phyloP scores from a whole-genome alignment of 495 filamentous ascomycete species.

The Podospora anserina region DNA sequence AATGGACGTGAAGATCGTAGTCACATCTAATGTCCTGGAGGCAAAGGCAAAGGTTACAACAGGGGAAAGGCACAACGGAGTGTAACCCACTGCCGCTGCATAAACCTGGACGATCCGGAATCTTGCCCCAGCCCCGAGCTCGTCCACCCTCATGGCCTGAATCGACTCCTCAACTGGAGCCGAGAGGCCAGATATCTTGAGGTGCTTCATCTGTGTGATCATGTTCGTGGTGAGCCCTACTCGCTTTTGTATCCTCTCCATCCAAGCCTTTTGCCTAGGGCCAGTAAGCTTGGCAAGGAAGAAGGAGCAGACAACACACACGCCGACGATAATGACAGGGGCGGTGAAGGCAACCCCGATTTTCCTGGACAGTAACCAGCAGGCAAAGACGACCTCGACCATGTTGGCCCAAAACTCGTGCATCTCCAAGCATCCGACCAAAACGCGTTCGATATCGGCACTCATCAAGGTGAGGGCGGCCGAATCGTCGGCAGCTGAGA shows the following conservation, averaged over 20 bases:
- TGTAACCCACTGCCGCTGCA: conserved; percentile 43
- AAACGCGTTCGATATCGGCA: conserved; percentile 40
- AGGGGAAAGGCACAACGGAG: conserved; percentile 46
- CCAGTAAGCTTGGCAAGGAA: conserved; percentile 27
- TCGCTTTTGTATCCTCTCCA: conserved; percentile 38
- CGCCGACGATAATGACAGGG: conserved; percentile 47
- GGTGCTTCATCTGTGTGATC: conserved; percentile 46
- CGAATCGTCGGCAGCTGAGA: conserved; percentile 48
- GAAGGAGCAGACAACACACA: conserved; percentile 22
- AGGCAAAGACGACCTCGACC: conserved; percentile 53
- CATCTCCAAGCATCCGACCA: conserved; percentile 20
- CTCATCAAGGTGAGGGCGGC: conserved; percentile 63
- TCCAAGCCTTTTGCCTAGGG: conserved; percentile 44
- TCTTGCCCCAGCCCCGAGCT: conserved; percentile 36
- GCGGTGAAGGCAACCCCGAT: conserved; percentile 57
- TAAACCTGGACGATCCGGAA: conserved; percentile 29
- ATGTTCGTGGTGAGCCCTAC: conserved; percentile 40
- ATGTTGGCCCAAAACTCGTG: conserved; percentile 50
- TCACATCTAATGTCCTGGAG: conserved; percentile 43
- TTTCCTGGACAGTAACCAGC: conserved; percentile 55
- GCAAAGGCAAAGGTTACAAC: conserved; percentile 44
- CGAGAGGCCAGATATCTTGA: conserved; percentile 47
- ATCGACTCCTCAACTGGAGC: conserved; percentile 33
- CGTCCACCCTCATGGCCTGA: conserved; percentile 41
- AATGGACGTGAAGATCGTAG: conserved; percentile 57